Evolutionary conservation across 306 rosid genomes (phyloP).

Genomic region (Hippophae tibetana): DNA sequence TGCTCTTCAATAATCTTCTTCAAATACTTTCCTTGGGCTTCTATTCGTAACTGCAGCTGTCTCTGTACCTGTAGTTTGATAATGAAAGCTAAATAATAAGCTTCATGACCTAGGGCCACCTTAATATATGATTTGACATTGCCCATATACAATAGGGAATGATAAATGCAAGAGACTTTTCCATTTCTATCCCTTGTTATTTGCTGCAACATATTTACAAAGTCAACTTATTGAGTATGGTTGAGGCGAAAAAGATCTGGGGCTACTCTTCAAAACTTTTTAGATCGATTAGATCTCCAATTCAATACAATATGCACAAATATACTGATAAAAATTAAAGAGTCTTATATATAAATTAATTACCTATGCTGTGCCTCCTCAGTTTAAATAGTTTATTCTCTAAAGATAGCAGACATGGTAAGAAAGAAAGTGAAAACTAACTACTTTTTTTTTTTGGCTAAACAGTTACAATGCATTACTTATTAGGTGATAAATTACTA

Average conservation of each 20-base stretch:
- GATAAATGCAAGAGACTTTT: not conserved
- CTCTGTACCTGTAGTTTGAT: constrained; percentile 75
- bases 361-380: too few relatives aligned
- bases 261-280: too few relatives aligned
- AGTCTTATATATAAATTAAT: too few relatives aligned
- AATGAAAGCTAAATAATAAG: not conserved
- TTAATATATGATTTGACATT: not conserved
- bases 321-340: too few relatives aligned
- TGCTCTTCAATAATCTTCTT: constrained; percentile 99
- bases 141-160: not conserved
- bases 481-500: constrained; percentile 1
- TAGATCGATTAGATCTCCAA: too few relatives aligned
- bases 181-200: not conserved
- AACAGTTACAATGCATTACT: constrained; percentile 2
- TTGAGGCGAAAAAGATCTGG: too few relatives aligned
- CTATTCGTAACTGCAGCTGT: constrained; percentile 87
- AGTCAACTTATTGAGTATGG: not conserved
- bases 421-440: too few relatives aligned
- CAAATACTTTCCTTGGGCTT: constrained; percentile 95
- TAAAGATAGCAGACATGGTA: too few relatives aligned
- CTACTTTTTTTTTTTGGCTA: too few relatives aligned
- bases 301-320: too few relatives aligned
- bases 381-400: too few relatives aligned
- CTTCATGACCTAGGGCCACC: constrained; percentile 5
- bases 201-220: not conserved